A percentile compares a stretch with the other conserved stretches of the same genome.
These are phyloP conservation scores for Carex myosuroides DNA, from an alignment of 176 grass and related monocot genomes.

Conservation along the genomic window DNA sequence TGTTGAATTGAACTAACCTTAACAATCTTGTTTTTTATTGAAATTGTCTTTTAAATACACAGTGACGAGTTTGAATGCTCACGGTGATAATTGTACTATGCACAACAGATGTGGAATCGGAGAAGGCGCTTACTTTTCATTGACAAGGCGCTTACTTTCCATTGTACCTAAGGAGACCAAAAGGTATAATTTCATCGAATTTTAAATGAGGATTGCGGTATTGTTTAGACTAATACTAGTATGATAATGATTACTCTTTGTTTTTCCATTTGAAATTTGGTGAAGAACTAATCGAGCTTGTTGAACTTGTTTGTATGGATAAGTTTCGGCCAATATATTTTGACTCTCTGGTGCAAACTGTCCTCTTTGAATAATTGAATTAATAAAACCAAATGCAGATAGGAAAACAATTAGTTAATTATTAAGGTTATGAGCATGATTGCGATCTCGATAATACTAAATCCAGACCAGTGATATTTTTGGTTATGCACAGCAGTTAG, in stretches of 20 bases:
- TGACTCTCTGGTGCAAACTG: background rate
- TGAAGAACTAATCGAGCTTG: background rate
- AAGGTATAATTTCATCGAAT: conserved; percentile 38
- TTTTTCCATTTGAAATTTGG: background rate
- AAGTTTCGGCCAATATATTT: background rate
- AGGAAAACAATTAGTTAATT: background rate
- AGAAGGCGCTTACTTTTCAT: no score
- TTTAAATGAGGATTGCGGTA: background rate
- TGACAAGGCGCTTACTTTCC: conserved; percentile 63
- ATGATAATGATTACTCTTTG: background rate
- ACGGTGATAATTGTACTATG: no score
- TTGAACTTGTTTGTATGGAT: background rate
- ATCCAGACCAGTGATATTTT: background rate
- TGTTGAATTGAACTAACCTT: no score
- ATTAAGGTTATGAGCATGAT: background rate
- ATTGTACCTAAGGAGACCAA: conserved; percentile 93
- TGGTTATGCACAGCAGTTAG: background rate
- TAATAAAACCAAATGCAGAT: background rate
- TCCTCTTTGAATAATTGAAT: background rate
- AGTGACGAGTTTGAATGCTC: no score
- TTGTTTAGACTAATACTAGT: background rate
- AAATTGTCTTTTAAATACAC: no score
- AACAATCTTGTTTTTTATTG: no score
- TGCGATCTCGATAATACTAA: background rate
- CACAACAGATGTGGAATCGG: no score